Conservation (phyloP, 2,329 filamentous ascomycete genomes). For the Amauroascus verrucosus region DNA sequence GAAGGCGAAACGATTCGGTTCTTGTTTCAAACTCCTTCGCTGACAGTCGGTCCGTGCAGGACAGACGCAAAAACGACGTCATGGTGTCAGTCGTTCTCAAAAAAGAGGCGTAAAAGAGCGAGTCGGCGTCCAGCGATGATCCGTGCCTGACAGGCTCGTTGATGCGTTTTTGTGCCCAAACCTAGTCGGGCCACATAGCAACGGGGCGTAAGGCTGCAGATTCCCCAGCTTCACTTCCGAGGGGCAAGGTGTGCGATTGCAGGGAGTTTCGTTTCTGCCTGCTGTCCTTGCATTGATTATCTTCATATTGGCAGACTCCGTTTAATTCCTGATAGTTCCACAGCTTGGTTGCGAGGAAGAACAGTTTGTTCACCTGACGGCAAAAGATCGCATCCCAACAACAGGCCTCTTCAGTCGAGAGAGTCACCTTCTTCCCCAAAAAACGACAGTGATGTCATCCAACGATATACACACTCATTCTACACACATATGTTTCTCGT, state of each 20-base stretch:
- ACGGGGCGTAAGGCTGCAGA: conserved; percentile 8
- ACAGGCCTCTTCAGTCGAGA: not conserved
- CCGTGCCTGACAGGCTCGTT: not conserved
- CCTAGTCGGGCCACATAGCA: not conserved
- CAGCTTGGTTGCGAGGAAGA: not conserved
- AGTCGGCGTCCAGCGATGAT: not conserved
- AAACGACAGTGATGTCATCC: not conserved
- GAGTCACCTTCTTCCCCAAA: not conserved
- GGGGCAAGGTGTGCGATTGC: too few relatives aligned
- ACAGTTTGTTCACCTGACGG: not conserved
- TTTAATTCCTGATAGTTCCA: not conserved
- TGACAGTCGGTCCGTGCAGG: not conserved
- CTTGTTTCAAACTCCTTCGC: not conserved
- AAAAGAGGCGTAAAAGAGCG: not conserved
- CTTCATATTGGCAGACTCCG: not conserved
- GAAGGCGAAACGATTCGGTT: not conserved
- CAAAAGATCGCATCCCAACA: not conserved
- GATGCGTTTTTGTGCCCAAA: not conserved
- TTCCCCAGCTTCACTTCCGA: not conserved
- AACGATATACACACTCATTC: not conserved
- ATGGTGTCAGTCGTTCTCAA: not conserved
- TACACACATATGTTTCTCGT: not conserved
- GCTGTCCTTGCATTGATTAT: too few relatives aligned
- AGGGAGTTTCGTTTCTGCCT: too few relatives aligned
- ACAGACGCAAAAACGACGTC: not conserved